These are phyloP conservation scores for Flagelloscypha sp. DNA, from an alignment of 768 basidiomycete species.

Conservation along the genomic window DNA sequence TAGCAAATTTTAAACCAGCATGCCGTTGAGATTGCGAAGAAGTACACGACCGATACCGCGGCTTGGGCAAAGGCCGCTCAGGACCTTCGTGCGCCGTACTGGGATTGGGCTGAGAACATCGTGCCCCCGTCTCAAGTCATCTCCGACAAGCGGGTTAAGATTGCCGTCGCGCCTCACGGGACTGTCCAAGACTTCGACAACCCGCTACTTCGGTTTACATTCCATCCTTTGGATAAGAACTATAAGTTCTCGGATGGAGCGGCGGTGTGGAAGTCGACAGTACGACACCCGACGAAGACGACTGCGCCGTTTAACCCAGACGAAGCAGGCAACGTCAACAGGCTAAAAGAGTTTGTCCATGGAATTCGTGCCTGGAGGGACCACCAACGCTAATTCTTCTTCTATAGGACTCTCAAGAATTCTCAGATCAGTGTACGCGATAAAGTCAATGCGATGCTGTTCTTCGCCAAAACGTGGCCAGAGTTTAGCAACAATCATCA, in stretches of 20 bases:
- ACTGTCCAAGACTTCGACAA: slow-evolving; percentile 21
- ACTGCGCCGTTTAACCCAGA: no score
- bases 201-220: slow-evolving; percentile 26
- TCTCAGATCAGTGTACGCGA: slow-evolving; percentile 19
- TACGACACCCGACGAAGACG: slow-evolving; percentile 23
- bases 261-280: slow-evolving; percentile 28
- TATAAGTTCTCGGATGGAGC: no score
- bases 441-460: slow-evolving; percentile 31
- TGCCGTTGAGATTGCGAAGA: slow-evolving; percentile 32
- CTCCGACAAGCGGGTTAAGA: slow-evolving; percentile 21
- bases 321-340: slow-evolving; percentile 24
- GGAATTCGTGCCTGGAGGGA: background rate
- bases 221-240: no score
- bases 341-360: slow-evolving; percentile 19
- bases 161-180: slow-evolving; percentile 24
- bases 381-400: background rate
- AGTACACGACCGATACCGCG: slow-evolving; percentile 20
- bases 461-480: slow-evolving; percentile 29
- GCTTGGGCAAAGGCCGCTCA: slow-evolving; percentile 26
- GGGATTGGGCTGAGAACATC: slow-evolving; percentile 40
- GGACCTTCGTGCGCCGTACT: slow-evolving; percentile 34
- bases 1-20: slow-evolving; percentile 41
- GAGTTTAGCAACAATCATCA: slow-evolving; percentile 39
- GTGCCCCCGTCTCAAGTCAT: slow-evolving; percentile 34
- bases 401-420: slow-evolving; percentile 14